Conservation (phyloP, 768 basidiomycete genomes). For the Mycena epipterygia region DNA sequence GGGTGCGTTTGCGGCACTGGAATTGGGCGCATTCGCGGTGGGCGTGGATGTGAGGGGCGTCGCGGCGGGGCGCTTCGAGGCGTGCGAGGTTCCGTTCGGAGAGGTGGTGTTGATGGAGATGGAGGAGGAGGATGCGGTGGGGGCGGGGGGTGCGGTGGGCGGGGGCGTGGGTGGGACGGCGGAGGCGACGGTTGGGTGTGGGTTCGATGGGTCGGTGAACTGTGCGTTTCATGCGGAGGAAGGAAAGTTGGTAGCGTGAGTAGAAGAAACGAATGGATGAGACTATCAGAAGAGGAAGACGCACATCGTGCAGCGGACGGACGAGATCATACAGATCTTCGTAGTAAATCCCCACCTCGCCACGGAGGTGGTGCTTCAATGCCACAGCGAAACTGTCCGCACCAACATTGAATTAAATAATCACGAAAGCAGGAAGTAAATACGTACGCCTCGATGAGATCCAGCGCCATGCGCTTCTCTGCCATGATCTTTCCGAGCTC, state of each 20-base stretch:
- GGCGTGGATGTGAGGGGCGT: not conserved
- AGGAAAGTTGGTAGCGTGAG: not conserved
- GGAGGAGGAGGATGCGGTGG: not conserved
- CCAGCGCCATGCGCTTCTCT: conserved; percentile 72
- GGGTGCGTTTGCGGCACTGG: too few species aligned
- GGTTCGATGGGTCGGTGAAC: not conserved
- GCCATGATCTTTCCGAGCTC: conserved; percentile 67
- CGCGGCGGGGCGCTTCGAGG: conserved; percentile 14
- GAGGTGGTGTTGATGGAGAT: not conserved
- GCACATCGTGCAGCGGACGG: conserved; percentile 68
- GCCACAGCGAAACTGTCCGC: conserved; percentile 65
- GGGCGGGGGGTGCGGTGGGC: not conserved
- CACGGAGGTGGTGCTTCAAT: conserved; percentile 74
- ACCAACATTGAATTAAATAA: not conserved
- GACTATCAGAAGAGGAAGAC: conserved; percentile 26
- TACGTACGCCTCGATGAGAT: conserved; percentile 70
- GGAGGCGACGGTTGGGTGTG: not conserved
- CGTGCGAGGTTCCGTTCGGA: not conserved
- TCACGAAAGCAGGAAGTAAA: not conserved
- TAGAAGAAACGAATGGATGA: not conserved
- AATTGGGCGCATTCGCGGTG: too few species aligned
- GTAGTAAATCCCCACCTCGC: conserved; percentile 72
- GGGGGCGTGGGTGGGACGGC: not conserved
- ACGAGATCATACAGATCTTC: conserved; percentile 72
- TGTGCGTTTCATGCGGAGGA: not conserved